Conservation (phyloP, 768 basidiomycete genomes). For the Ramaria sp. region DNA sequence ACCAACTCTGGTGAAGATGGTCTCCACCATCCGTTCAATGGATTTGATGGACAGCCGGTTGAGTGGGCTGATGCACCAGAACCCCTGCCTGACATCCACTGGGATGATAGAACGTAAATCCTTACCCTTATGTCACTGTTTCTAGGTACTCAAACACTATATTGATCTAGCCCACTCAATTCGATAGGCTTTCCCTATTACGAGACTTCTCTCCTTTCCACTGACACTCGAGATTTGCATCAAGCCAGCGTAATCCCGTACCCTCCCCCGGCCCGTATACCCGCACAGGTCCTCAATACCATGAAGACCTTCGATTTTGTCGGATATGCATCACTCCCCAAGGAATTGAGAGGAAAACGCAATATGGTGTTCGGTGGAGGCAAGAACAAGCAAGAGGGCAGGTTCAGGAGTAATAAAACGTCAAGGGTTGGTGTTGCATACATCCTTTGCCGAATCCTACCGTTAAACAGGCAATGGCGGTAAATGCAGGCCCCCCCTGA, state of each 20-base stretch:
- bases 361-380: constrained; percentile 54
- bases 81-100: constrained; percentile 59
- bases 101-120: constrained; percentile 71
- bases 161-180: constrained; percentile 62
- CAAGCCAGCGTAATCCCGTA: constrained; percentile 19
- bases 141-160: not conserved
- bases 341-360: constrained; percentile 72
- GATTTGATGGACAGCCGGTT: constrained; percentile 75
- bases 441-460: not conserved
- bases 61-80: constrained; percentile 78
- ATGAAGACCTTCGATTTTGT: constrained; percentile 87
- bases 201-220: constrained; percentile 59
- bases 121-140: constrained; percentile 1
- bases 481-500: constrained; percentile 22
- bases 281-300: constrained; percentile 58
- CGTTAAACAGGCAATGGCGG: not conserved
- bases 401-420: constrained; percentile 78
- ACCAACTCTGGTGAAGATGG: constrained; percentile 51
- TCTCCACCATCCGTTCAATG: constrained; percentile 64
- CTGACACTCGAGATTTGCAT: constrained; percentile 29
- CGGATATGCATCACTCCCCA: constrained; percentile 81
- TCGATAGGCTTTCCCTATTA: constrained; percentile 85
- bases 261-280: constrained; percentile 73
- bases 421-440: not conserved
- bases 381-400: constrained; percentile 42